Evolutionary conservation across 768 basidiomycete species (phyloP), one percentile per base, ranked within the genome.

Genomic region (Kwoniella dendrophila): DNA sequence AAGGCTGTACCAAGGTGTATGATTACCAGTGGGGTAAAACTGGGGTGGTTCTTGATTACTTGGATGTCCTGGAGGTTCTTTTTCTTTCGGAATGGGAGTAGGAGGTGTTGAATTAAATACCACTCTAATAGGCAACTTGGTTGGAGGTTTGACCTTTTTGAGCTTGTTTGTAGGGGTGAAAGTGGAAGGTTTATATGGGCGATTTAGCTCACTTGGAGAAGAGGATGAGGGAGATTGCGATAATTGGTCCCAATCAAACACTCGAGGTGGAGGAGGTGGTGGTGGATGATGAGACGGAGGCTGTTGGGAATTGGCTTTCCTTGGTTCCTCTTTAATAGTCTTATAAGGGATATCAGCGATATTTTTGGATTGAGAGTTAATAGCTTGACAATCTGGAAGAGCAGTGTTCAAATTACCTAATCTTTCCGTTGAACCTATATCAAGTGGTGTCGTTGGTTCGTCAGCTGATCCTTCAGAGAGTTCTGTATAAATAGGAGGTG

Each of bases 401-500:
- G n/a, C n/a, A n/a, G n/a, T n/a, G n/a, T n/a, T n/a, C n/a, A n/a
- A n/a, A n/a, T n/a, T n/a, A n/a, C n/a, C n/a, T n/a, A n/a, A n/a
- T n/a, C n/a, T n/a, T n/a, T n/a, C n/a, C n/a, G n/a, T n/a, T n/a
- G n/a, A n/a, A n/a, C n/a, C n/a, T n/a, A n/a, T 30, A 10, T 12
- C 29, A 33, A 32, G 49, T 18, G 49, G 32, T 5, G 32, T 51
- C n/a, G 32, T 16, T 22, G n/a, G 29, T 22, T 1, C 11, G n/a
- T 44, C 8, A 16, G 36, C 16, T 29, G 38, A 7, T 18, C 16
- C 29, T 47, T 56, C 30, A 26, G 36, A 45, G 24, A 45, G 49
- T 32, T 41, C 43, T 12, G 45, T 45, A 47, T 56, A 56, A 1
- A 44, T 30, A 26, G 55, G 55, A 24, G 55, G 55, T n/a, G 55